Percentiles rank a stretch among this genome's conserved stretches.
These are phyloP conservation scores for Stemphylium beticola DNA, from an alignment of 2,329 filamentous ascomycete genomes.

Conservation along the genomic window DNA sequence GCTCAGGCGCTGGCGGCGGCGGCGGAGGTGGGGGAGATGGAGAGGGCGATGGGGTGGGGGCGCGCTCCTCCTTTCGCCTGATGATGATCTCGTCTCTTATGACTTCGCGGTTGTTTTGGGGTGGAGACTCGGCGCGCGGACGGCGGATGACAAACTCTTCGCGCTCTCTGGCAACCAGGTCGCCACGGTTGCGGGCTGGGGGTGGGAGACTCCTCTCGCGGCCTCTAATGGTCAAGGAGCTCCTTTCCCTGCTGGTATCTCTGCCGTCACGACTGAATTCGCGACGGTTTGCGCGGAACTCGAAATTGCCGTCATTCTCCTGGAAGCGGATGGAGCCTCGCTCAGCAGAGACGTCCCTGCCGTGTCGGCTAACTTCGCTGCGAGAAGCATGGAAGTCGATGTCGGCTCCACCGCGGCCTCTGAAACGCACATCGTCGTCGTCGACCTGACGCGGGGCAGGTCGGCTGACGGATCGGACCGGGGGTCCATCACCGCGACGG, in stretches of 20 bases:
- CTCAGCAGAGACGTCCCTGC: constrained; percentile 33
- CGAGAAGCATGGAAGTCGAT: constrained; percentile 41
- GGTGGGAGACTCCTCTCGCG: constrained; percentile 48
- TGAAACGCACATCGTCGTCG: constrained; percentile 58
- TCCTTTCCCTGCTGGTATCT: constrained; percentile 44
- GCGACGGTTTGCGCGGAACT: constrained; percentile 45
- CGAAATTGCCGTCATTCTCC: constrained; percentile 49
- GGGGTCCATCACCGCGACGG: constrained; percentile 51
- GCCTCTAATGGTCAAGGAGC: constrained; percentile 42
- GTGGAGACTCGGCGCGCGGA: constrained; percentile 44
- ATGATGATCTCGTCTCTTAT: constrained; percentile 53
- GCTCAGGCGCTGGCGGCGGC: constrained; percentile 60
- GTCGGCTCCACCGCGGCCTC: constrained; percentile 44
- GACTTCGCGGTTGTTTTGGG: constrained; percentile 44
- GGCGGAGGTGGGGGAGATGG: constrained; percentile 53
- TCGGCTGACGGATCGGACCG: constrained; percentile 19
- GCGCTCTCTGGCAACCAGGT: constrained; percentile 48
- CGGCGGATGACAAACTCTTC: constrained; percentile 52
- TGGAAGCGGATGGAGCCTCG: constrained; percentile 40
- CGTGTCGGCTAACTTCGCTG: constrained; percentile 33
- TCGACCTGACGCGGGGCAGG: constrained; percentile 46
- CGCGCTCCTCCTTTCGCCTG: constrained; percentile 51
- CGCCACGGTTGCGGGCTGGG: constrained; percentile 42
- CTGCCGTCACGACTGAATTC: constrained; percentile 45
- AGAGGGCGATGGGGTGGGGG: constrained; percentile 62